These are phyloP conservation scores for Trapa bicornis DNA, from an alignment of 345 rosid species.

Conservation along the genomic window DNA sequence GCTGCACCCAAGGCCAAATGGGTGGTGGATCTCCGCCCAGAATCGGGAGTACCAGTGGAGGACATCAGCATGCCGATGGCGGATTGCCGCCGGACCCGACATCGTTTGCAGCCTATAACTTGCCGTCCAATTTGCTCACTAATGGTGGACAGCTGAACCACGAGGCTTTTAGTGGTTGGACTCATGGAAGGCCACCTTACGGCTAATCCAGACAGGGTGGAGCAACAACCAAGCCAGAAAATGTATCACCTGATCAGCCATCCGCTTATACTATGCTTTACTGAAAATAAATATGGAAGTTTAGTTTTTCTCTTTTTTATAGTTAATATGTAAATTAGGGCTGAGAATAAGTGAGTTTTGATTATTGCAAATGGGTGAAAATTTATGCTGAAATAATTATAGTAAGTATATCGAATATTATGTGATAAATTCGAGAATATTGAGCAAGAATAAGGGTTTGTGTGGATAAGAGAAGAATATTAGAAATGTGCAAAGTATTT, in stretches of 20 bases:
- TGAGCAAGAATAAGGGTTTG: too few species aligned
- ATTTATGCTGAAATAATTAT: too few species aligned
- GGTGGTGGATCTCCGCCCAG: slow-evolving; percentile 29
- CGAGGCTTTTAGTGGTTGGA: slow-evolving; percentile 14
- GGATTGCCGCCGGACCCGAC: slow-evolving; percentile 27
- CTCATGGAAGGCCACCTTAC: slow-evolving; percentile 13
- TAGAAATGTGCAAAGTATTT: too few species aligned
- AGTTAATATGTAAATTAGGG: too few species aligned
- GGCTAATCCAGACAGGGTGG: background rate
- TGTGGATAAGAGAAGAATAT: too few species aligned
- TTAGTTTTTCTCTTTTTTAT: too few species aligned
- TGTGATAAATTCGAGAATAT: too few species aligned
- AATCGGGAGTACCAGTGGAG: slow-evolving; percentile 16
- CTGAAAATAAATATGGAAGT: background rate
- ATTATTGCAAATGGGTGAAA: too few species aligned
- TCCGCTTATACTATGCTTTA: background rate
- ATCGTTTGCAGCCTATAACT: slow-evolving; percentile 24
- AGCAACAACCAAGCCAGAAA: background rate
- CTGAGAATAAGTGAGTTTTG: too few species aligned
- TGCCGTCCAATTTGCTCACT: slow-evolving; percentile 57
- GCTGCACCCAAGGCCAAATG: slow-evolving; percentile 24
- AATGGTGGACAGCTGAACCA: slow-evolving; percentile 39
- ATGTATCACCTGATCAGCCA: background rate
- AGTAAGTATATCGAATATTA: too few species aligned
- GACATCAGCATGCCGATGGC: slow-evolving; percentile 16